Conservation (phyloP, 2,329 filamentous ascomycete genomes). For the Rhynchosporium agropyri region DNA sequence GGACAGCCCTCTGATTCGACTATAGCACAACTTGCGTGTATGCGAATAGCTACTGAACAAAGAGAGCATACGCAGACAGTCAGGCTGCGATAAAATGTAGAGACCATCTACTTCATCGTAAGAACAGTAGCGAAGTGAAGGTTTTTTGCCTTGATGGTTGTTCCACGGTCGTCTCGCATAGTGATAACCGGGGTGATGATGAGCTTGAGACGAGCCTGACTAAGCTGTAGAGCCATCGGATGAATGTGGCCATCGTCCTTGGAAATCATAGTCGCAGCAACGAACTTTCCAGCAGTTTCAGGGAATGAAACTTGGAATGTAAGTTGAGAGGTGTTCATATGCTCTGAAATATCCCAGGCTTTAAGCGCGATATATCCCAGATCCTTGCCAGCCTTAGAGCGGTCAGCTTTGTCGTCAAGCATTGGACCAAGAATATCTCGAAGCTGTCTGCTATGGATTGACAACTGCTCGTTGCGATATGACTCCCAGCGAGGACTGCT, state of each 20-base stretch:
- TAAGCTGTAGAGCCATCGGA: constrained; percentile 50
- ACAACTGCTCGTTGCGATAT: constrained; percentile 32
- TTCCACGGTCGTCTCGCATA: constrained; percentile 51
- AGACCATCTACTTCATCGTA: constrained; percentile 31
- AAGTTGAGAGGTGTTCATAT: constrained; percentile 48
- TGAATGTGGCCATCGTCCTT: constrained; percentile 47
- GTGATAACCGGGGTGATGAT: constrained; percentile 58
- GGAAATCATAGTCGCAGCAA: constrained; percentile 50
- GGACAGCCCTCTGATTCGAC: background rate
- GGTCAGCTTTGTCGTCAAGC: constrained; percentile 44
- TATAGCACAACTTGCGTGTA: background rate
- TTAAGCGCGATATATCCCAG: constrained; percentile 35
- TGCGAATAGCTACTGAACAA: background rate
- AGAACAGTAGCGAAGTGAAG: constrained; percentile 35
- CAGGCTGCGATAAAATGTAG: background rate
- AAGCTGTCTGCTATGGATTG: constrained; percentile 37
- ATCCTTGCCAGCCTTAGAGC: constrained; percentile 47
- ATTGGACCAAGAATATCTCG: constrained; percentile 51
- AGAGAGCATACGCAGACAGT: background rate
- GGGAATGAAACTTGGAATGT: constrained; percentile 54
- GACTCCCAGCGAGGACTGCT: constrained; percentile 41
- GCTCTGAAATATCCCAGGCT: constrained; percentile 44
- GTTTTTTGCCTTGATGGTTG: constrained; percentile 36
- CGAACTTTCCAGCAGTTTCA: constrained; percentile 54
- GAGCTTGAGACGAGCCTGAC: constrained; percentile 56